Evolutionary conservation across 1,284 basidiomycete genomes (phyloP).

Genomic region (Chalciporus piperatoides): DNA sequence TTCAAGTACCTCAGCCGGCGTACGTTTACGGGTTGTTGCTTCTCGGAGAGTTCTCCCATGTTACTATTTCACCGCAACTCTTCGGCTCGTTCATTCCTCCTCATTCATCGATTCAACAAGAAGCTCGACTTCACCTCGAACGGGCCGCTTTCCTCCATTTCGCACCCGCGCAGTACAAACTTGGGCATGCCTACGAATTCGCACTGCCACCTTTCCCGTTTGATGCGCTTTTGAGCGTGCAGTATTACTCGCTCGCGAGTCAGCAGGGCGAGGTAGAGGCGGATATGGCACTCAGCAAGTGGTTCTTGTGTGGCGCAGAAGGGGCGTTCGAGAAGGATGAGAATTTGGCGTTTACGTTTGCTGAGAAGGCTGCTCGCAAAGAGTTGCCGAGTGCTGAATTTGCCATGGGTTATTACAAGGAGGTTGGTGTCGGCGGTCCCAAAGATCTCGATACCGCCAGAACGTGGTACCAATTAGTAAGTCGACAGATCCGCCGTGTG

Average conservation of each 20-base stretch:
- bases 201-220: slow-evolving; percentile 84
- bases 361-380: slow-evolving; percentile 84
- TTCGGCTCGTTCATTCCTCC: slow-evolving; percentile 52
- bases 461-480: slow-evolving; percentile 67
- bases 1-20: slow-evolving; percentile 79
- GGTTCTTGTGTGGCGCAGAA: slow-evolving; percentile 89
- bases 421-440: slow-evolving; percentile 73
- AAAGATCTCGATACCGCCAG: slow-evolving; percentile 63
- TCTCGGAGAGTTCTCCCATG: slow-evolving; percentile 70
- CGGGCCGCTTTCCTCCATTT: slow-evolving; percentile 85
- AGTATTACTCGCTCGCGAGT: slow-evolving; percentile 86
- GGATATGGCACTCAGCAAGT: slow-evolving; percentile 93
- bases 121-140: slow-evolving; percentile 61
- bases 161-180: slow-evolving; percentile 88
- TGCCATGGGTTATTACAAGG: slow-evolving; percentile 90
- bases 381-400: slow-evolving; percentile 85
- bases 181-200: slow-evolving; percentile 90
- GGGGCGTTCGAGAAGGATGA: slow-evolving; percentile 88
- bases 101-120: slow-evolving; percentile 37
- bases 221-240: slow-evolving; percentile 86
- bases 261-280: slow-evolving; percentile 88
- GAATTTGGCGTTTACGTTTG: slow-evolving; percentile 82
- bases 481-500: slow-evolving; percentile 17
- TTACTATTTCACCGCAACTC: slow-evolving; percentile 50
- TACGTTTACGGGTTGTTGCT: slow-evolving; percentile 85